Percentiles rank a stretch among this genome's conserved stretches.
Conservation (phyloP, 2,329 filamentous ascomycete genomes). For the Coniochaeta sp. region DNA sequence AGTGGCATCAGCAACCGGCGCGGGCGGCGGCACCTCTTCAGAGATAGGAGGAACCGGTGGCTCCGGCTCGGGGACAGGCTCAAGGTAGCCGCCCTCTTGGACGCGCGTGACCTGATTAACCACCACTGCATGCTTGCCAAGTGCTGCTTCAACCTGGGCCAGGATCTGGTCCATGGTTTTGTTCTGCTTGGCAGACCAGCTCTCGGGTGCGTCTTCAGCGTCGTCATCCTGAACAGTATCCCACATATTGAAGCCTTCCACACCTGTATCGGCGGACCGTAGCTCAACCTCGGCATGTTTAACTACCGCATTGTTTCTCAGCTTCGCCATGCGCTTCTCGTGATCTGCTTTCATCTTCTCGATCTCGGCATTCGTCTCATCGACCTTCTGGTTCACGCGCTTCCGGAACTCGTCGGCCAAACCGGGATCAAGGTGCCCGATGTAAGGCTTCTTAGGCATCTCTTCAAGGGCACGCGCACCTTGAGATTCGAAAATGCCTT, state of each 20-base stretch:
- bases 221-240: slow-evolving; percentile 54
- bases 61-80: slow-evolving; percentile 43
- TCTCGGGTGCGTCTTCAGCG: slow-evolving; percentile 37
- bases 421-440: slow-evolving; percentile 63
- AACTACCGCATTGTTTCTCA: slow-evolving; percentile 64
- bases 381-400: slow-evolving; percentile 65
- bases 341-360: slow-evolving; percentile 78
- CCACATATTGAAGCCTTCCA: slow-evolving; percentile 38
- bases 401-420: slow-evolving; percentile 79
- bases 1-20: slow-evolving; percentile 14
- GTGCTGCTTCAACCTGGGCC: slow-evolving; percentile 62
- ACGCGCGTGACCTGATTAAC: slow-evolving; percentile 63
- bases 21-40: slow-evolving; percentile 13
- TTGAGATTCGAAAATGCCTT: slow-evolving; percentile 72
- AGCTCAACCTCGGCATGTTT: slow-evolving; percentile 71
- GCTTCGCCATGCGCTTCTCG: slow-evolving; percentile 63
- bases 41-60: slow-evolving; percentile 20
- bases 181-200: slow-evolving; percentile 30
- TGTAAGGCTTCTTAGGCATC: slow-evolving; percentile 50
- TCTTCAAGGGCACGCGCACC: slow-evolving; percentile 38
- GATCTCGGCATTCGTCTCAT: slow-evolving; percentile 72
- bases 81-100: slow-evolving; percentile 70
- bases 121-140: slow-evolving; percentile 59
- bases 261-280: slow-evolving; percentile 51
- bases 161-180: slow-evolving; percentile 67